Evolutionary conservation across 2,329 filamentous ascomycete species (phyloP).

Genomic region (Chaetothyriales sp.): DNA sequence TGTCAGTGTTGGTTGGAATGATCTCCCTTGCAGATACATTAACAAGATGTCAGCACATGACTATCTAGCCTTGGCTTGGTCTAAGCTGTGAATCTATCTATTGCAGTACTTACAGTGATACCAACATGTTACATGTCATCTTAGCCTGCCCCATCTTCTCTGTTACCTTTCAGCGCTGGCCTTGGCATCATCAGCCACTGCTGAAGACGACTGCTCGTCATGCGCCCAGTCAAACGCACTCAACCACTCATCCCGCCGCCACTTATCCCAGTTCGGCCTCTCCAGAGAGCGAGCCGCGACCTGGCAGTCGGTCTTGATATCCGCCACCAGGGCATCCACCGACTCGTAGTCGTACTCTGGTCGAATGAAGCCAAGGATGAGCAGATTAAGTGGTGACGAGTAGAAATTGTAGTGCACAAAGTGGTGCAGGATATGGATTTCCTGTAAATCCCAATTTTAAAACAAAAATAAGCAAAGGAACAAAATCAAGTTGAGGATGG

Average conservation of each 20-base stretch:
- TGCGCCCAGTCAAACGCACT: slow-evolving; percentile 17
- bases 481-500: background rate
- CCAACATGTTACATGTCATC: too few relatives aligned
- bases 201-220: slow-evolving; percentile 20
- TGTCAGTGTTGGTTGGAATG: too few relatives aligned
- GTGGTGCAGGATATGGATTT: slow-evolving; percentile 63
- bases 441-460: slow-evolving; percentile 26
- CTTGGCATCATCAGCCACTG: background rate
- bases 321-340: slow-evolving; percentile 67
- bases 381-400: slow-evolving; percentile 58
- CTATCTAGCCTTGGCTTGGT: too few relatives aligned
- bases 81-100: background rate
- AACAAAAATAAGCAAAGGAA: too few relatives aligned
- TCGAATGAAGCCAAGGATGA: slow-evolving; percentile 75
- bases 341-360: slow-evolving; percentile 78
- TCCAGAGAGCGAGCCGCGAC: slow-evolving; percentile 61
- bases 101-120: background rate
- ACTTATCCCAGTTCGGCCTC: slow-evolving; percentile 43
- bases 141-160: background rate
- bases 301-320: slow-evolving; percentile 78
- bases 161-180: too few relatives aligned
- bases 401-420: slow-evolving; percentile 60
- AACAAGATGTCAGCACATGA: background rate
- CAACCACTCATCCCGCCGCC: slow-evolving; percentile 30
- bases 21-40: too few relatives aligned